Evolutionary conservation across 148 eudicot genomes (phyloP), one percentile per base, ranked within the genome.

Genomic region (Hydrangea macrophylla): DNA sequence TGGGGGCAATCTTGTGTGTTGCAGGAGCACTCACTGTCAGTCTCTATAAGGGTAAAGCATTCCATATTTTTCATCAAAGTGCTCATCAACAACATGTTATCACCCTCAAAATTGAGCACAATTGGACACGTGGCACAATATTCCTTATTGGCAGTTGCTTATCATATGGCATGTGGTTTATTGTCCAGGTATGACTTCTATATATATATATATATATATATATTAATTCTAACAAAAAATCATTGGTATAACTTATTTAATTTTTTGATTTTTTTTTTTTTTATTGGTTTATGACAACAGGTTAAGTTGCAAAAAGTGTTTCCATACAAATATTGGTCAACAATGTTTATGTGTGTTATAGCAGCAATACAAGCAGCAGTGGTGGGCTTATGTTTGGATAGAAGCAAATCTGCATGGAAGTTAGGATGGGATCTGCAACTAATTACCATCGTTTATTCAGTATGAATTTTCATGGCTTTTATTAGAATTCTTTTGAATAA

Each of bases 381-480:
- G 3, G 31, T 82, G 18, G 93, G 93, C 6, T 9, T 83, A n/a
- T 81, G 80, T 67, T 31, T 88, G 0, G 86, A 81, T 50, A 64
- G 77, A 28, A 66, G 55, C 4, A 65, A 60, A 44, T 57, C 60
- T 17, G 48, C 84, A 0, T 88, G 93, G 90, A 45, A 44, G 20
- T 65, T 88, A 22, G 86, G 80, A 10, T 83, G 84, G 83, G 73
- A 88, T 51, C 69, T 88, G 35, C 72, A 81, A n/a, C 78, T 88
- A n/a, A 2, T 83, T 32, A 79, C 88, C 8, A 80, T 88, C 25
- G 1, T 80, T 27, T 78, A 79, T 69, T 85, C 93, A 75, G 90
- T 86, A 83, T 28, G 72, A 30, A 42, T 15, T 15, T 48, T 48
- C 5, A 48, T 48, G 22, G 17, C 18, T 35, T 35, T 8, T 3